Conservation (phyloP, 2,329 filamentous ascomycete genomes). For the Colletotrichum caudatum region DNA sequence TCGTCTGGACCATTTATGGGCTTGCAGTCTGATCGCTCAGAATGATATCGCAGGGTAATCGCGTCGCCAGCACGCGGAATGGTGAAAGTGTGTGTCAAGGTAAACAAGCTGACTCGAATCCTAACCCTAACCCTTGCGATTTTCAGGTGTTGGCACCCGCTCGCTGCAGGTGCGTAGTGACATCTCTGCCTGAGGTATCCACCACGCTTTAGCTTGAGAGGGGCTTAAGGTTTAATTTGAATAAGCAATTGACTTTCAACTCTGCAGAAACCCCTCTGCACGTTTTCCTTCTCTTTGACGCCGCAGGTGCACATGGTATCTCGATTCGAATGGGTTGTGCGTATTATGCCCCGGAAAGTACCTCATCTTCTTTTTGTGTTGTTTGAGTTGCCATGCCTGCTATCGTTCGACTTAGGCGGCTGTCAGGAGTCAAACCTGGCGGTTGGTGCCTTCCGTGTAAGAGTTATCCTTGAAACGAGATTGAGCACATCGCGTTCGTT, state of each 20-base stretch:
- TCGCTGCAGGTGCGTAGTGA: background rate
- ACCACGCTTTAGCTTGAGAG: background rate
- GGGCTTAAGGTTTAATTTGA: slow-evolving; percentile 1
- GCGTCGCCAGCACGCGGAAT: background rate
- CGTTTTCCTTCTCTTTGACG: background rate
- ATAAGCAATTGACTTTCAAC: slow-evolving; percentile 2
- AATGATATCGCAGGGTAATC: background rate
- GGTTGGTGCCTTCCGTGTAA: background rate
- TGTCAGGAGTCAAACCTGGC: background rate
- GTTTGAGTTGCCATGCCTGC: background rate
- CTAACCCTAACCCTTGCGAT: slow-evolving; percentile 35
- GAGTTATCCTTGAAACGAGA: background rate
- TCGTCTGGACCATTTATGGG: slow-evolving; percentile 29
- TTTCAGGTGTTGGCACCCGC: background rate
- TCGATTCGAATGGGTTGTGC: background rate
- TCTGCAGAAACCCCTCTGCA: background rate
- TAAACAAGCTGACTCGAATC: slow-evolving; percentile 9
- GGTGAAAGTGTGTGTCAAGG: background rate
- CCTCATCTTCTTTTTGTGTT: background rate
- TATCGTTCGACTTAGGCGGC: background rate
- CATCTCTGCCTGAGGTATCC: slow-evolving; percentile 21
- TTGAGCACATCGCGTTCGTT: background rate
- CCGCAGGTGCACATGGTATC: background rate
- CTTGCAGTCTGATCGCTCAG: background rate
- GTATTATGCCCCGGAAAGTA: background rate